These are phyloP conservation scores for Blastomyces parvus DNA, from an alignment of 2,329 filamentous ascomycete genomes.

Conservation along the genomic window DNA sequence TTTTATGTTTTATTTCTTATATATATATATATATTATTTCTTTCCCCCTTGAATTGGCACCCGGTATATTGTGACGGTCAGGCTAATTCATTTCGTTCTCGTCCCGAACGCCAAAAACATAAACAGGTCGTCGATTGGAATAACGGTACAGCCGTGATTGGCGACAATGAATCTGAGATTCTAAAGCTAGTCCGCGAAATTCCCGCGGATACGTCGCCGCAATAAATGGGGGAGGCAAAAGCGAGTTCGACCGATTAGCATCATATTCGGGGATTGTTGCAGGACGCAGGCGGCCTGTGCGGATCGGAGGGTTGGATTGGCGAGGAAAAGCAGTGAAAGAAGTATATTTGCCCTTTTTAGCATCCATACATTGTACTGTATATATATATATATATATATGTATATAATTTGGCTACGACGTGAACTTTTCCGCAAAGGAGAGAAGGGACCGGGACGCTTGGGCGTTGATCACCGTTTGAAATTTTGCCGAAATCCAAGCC, in stretches of 20 bases:
- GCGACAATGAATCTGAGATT: conserved; percentile 66
- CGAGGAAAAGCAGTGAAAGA: too few relatives aligned
- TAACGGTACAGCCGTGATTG: conserved; percentile 64
- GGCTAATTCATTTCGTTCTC: conserved; percentile 8
- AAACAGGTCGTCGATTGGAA: conserved; percentile 73
- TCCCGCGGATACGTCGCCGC: conserved; percentile 30
- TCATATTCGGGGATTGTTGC: too few relatives aligned
- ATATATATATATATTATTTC: background rate
- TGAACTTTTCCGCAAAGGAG: too few relatives aligned
- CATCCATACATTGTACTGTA: too few relatives aligned
- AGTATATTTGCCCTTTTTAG: too few relatives aligned
- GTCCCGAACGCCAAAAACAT: conserved; percentile 7
- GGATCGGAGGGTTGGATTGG: too few relatives aligned
- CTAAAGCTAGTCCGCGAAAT: conserved; percentile 63
- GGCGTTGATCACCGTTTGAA: too few relatives aligned
- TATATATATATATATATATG: too few relatives aligned
- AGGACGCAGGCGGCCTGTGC: background rate
- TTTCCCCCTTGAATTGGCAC: conserved; percentile 3
- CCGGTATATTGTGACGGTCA: conserved; percentile 1
- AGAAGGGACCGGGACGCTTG: too few relatives aligned
- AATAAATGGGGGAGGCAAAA: conserved; percentile 11
- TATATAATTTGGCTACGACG: too few relatives aligned
- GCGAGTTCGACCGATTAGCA: too few relatives aligned
- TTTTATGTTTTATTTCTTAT: background rate
- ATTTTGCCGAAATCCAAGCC: too few relatives aligned